Evolutionary conservation across 805 yeast species (phyloP).

Genomic region (Clavispora santaluciae): DNA sequence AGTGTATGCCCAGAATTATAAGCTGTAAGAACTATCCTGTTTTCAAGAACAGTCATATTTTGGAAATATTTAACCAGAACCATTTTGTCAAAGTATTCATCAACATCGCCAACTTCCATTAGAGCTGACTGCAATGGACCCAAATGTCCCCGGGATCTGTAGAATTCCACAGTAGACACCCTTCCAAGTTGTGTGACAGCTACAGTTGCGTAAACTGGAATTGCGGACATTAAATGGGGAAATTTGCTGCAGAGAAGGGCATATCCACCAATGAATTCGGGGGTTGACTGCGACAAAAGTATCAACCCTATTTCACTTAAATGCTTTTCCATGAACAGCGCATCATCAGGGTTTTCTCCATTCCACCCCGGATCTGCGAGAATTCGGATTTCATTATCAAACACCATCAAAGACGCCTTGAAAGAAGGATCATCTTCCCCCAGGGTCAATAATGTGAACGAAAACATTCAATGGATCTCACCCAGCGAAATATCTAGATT

Average conservation of each 20-base stretch:
- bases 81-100: constrained; percentile 71
- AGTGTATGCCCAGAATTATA: constrained; percentile 87
- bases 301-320: constrained; percentile 55
- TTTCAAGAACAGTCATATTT: constrained; percentile 58
- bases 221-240: constrained; percentile 49
- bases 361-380: constrained; percentile 78
- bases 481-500: not conserved
- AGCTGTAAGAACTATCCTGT: constrained; percentile 68
- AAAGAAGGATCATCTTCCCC: constrained; percentile 22
- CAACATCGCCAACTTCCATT: constrained; percentile 69
- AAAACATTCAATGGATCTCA: constrained; percentile 24
- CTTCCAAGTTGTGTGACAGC: constrained; percentile 87
- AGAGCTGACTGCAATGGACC: constrained; percentile 62
- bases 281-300: constrained; percentile 81
- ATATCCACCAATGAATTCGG: constrained; percentile 76
- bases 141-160: constrained; percentile 64
- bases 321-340: constrained; percentile 29
- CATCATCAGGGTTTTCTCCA: constrained; percentile 37
- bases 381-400: constrained; percentile 51
- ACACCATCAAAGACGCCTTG: constrained; percentile 48
- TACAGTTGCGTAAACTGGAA: constrained; percentile 83
- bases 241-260: constrained; percentile 57
- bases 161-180: constrained; percentile 77
- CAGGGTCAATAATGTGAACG: constrained; percentile 32
- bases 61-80: constrained; percentile 74